phyloP scores from a whole-genome alignment of 306 rosid species.

The Lotus japonicus region DNA sequence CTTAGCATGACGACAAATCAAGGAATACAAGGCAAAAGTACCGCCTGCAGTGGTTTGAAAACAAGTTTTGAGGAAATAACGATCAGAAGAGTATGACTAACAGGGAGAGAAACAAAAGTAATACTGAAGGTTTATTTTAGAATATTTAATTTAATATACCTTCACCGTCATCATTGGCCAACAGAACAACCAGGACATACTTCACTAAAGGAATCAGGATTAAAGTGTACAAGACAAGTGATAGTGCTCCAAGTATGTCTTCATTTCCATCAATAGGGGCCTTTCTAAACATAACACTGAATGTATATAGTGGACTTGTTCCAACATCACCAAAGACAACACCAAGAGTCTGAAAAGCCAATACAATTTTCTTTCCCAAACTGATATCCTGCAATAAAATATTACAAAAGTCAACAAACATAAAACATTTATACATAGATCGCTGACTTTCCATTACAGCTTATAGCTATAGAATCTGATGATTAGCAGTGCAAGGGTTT shows the following conservation, averaged over 20 bases:
- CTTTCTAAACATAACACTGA: conserved; percentile 92
- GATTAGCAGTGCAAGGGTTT: background rate
- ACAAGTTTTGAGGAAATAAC: conserved; percentile 3
- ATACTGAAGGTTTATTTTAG: background rate
- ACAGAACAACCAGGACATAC: conserved; percentile 83
- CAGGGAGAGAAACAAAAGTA: background rate
- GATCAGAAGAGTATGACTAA: background rate
- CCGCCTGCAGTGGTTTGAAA: conserved; percentile 70
- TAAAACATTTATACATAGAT: background rate
- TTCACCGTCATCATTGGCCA: conserved; percentile 98
- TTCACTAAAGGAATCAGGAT: conserved; percentile 88
- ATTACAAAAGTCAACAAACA: conserved; percentile 12
- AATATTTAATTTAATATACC: conserved; percentile 42
- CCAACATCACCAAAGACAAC: conserved; percentile 99
- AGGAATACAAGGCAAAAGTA: conserved; percentile 96
- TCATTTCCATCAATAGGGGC: conserved; percentile 81
- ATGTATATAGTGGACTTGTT: conserved; percentile 94
- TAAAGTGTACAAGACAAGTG: conserved; percentile 85
- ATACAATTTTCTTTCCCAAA: conserved; percentile 57
- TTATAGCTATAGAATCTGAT: background rate
- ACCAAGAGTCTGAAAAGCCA: conserved; percentile 94
- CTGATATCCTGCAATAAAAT: conserved; percentile 63
- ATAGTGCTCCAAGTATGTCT: conserved; percentile 93
- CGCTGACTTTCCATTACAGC: background rate
- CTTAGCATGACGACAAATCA: conserved; percentile 99